A percentile compares a stretch with the other conserved stretches of the same genome.
Evolutionary conservation across 1,284 basidiomycete species (phyloP).

Genomic region (Mycena sp.): DNA sequence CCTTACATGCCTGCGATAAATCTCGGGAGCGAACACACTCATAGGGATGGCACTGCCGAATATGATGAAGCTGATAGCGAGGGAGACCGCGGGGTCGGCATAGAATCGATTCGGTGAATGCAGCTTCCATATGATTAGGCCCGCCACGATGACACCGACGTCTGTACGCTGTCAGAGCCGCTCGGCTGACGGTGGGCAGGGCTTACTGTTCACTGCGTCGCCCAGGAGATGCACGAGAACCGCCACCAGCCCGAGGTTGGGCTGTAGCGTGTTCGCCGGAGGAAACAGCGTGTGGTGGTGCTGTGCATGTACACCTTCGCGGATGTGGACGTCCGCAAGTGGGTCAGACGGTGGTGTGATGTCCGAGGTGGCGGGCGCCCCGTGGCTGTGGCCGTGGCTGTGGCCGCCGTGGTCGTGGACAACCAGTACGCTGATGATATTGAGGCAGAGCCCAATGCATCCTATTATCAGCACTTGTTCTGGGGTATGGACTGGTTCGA

Average conservation of each 20-base stretch:
- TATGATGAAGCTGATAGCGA: conserved; percentile 56
- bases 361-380: conserved; percentile 21
- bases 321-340: conserved; percentile 34
- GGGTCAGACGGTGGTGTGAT: conserved; percentile 8
- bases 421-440: conserved; percentile 53
- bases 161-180: conserved; percentile 35
- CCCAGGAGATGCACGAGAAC: conserved; percentile 57
- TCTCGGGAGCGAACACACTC: conserved; percentile 44
- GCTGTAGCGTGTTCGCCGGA: conserved; percentile 41
- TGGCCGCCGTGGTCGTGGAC: conserved; percentile 50
- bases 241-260: conserved; percentile 53
- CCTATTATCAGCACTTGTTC: conserved; percentile 55
- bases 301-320: conserved; percentile 40
- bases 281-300: conserved; percentile 55
- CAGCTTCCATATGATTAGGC: conserved; percentile 54
- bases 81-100: conserved; percentile 56
- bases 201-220: conserved; percentile 58
- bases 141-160: conserved; percentile 57
- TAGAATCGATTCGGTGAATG: conserved; percentile 53
- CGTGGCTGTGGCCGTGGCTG: conserved; percentile 46
- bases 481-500: conserved; percentile 50
- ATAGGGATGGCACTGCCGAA: conserved; percentile 57
- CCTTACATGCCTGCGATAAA: conserved; percentile 4
- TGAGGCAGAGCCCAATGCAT: conserved; percentile 53
- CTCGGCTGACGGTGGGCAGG: not conserved